These are phyloP conservation scores for Avena atlantica DNA, from an alignment of 176 grass and related monocot species.

Conservation along the genomic window DNA sequence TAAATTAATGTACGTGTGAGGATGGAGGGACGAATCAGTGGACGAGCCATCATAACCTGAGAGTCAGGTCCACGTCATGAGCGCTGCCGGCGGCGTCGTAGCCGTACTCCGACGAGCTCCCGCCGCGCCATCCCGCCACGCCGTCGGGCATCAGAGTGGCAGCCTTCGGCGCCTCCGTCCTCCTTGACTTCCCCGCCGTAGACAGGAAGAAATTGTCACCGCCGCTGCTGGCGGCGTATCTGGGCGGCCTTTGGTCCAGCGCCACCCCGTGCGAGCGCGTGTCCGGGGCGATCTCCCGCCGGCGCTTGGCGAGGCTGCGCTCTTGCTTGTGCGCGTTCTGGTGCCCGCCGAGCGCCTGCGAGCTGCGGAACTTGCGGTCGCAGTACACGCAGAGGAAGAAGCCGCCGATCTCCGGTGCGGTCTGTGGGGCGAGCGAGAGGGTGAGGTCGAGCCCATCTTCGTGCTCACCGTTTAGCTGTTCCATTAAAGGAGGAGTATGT, in stretches of 20 bases:
- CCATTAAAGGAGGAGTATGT: slow-evolving; percentile 36
- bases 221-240: neutral
- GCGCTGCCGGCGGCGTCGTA: neutral
- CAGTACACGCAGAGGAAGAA: slow-evolving; percentile 95
- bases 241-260: neutral
- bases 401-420: slow-evolving; percentile 55
- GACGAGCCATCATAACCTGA: slow-evolving; percentile 50
- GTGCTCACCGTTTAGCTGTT: slow-evolving; percentile 39
- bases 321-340: slow-evolving; percentile 84
- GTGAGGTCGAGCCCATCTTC: slow-evolving; percentile 54
- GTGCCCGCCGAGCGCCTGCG: slow-evolving; percentile 73
- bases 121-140: neutral
- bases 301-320: slow-evolving; percentile 69
- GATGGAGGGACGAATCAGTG: neutral
- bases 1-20: neutral
- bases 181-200: neutral
- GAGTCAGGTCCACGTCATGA: slow-evolving; percentile 55
- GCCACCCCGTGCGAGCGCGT: slow-evolving; percentile 29
- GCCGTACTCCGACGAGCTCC: slow-evolving; percentile 10
- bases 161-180: neutral
- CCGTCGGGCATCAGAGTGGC: neutral
- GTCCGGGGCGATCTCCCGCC: slow-evolving; percentile 51
- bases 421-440: slow-evolving; percentile 48
- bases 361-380: slow-evolving; percentile 68
- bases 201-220: neutral